Percentiles rank a stretch among this genome's conserved stretches.
Conservation (phyloP, 108 stramenopile species). For the Nitzschia inconspicua region DNA sequence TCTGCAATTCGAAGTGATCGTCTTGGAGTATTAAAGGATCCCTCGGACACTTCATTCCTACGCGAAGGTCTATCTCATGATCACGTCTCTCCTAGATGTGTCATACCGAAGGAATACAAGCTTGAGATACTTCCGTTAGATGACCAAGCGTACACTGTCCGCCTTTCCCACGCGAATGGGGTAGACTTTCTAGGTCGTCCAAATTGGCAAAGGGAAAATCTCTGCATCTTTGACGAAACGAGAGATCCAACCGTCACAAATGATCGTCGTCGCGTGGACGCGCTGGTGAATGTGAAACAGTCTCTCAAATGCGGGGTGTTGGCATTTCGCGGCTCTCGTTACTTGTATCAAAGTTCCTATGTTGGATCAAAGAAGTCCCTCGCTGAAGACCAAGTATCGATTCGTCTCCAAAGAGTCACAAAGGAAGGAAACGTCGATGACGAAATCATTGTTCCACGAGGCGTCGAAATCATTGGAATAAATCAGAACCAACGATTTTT, state of each 20-base stretch:
- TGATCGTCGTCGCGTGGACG: constrained; percentile 10
- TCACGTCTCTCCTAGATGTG: not conserved
- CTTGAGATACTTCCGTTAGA: not conserved
- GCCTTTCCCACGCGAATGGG: not conserved
- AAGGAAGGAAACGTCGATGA: not conserved
- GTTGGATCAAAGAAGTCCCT: not conserved
- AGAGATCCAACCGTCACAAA: not conserved
- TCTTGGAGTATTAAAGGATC: constrained; percentile 27
- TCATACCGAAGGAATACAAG: not conserved
- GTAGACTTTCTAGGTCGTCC: not conserved
- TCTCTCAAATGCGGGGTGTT: constrained; percentile 34
- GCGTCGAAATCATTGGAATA: constrained; percentile 23
- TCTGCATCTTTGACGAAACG: too few species aligned
- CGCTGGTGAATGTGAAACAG: constrained; percentile 25
- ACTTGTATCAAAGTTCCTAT: constrained; percentile 40
- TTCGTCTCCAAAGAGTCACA: not conserved
- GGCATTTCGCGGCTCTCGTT: constrained; percentile 23
- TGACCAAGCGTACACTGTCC: not conserved
- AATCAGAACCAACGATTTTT: constrained; percentile 40
- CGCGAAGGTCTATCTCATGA: not conserved
- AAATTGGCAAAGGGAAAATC: not conserved
- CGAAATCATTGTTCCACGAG: not conserved
- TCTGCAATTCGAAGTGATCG: constrained; percentile 22
- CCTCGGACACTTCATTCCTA: constrained; percentile 1
- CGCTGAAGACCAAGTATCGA: not conserved